Percentiles rank a stretch among this genome's conserved stretches.
Conservation (phyloP, 2,329 filamentous ascomycete species). For the Cytospora piceicola region DNA sequence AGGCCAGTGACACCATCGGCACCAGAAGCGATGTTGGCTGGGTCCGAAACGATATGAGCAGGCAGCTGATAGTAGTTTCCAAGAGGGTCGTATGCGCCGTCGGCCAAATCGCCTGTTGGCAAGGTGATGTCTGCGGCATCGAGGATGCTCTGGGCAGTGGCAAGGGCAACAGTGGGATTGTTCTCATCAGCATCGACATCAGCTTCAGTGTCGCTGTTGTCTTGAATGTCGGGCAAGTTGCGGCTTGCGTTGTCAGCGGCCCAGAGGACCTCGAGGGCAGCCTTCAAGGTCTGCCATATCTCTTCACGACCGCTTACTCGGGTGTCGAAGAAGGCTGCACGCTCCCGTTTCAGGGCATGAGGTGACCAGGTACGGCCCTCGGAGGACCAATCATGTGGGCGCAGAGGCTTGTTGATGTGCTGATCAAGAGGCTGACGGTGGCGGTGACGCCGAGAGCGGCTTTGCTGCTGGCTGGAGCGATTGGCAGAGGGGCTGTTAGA, state of each 20-base stretch:
- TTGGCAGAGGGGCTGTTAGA: constrained; percentile 32
- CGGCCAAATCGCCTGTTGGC: constrained; percentile 71
- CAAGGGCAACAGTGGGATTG: constrained; percentile 49
- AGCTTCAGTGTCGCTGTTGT: constrained; percentile 16
- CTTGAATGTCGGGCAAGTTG: constrained; percentile 6
- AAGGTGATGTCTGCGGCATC: constrained; percentile 77
- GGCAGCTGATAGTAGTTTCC: constrained; percentile 73
- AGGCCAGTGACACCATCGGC: constrained; percentile 29
- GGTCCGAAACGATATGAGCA: constrained; percentile 70
- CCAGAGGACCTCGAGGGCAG: constrained; percentile 71
- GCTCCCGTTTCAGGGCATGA: constrained; percentile 69
- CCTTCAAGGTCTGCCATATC: constrained; percentile 77
- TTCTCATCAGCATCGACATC: constrained; percentile 39
- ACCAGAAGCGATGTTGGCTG: constrained; percentile 54
- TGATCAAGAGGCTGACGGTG: constrained; percentile 55
- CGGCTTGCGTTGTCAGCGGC: constrained; percentile 46
- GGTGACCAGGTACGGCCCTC: constrained; percentile 70
- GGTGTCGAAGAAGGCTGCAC: constrained; percentile 88
- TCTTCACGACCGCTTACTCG: constrained; percentile 76
- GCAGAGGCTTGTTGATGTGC: constrained; percentile 72
- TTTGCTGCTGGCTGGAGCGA: constrained; percentile 32
- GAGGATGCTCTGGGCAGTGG: constrained; percentile 78
- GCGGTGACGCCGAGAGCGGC: constrained; percentile 41
- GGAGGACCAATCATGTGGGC: constrained; percentile 67
- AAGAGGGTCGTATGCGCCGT: constrained; percentile 72